Percentiles rank a stretch among this genome's conserved stretches.
These are phyloP conservation scores for Fraxinus excelsior DNA, from an alignment of 257 asterid species.

Conservation along the genomic window DNA sequence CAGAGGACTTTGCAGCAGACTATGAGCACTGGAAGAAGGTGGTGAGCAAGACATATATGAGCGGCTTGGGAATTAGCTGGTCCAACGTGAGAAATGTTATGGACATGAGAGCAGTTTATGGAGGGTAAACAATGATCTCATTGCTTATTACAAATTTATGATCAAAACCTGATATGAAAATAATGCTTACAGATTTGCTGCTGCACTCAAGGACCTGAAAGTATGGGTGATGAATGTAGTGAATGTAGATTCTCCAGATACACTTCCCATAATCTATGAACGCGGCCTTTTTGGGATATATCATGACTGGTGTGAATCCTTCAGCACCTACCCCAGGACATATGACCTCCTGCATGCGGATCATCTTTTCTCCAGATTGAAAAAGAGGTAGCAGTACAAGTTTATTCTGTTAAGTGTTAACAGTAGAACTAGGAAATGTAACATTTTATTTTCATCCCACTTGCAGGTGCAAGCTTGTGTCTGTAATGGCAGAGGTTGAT, in stretches of 20 bases:
- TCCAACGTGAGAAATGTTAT: constrained; percentile 69
- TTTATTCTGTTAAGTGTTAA: not conserved
- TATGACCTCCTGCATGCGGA: constrained; percentile 88
- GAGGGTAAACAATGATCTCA: constrained; percentile 59
- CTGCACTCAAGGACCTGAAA: constrained; percentile 74
- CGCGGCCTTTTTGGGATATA: constrained; percentile 83
- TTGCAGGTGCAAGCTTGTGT: constrained; percentile 67
- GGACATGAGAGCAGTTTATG: constrained; percentile 95
- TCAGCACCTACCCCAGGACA: constrained; percentile 85
- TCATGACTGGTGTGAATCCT: constrained; percentile 95
- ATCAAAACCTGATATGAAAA: constrained; percentile 15
- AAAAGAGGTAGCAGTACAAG: constrained; percentile 49
- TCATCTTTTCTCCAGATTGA: constrained; percentile 73
- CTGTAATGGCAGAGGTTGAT: constrained; percentile 73
- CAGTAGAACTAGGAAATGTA: not conserved
- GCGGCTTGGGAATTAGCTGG: constrained; percentile 77
- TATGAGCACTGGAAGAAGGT: constrained; percentile 67
- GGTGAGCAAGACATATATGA: constrained; percentile 57
- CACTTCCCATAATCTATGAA: constrained; percentile 84
- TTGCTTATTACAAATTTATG: constrained; percentile 9
- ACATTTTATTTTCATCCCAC: not conserved
- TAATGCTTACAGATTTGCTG: constrained; percentile 68
- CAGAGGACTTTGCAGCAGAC: constrained; percentile 75
- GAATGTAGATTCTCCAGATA: constrained; percentile 73
- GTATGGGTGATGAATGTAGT: constrained; percentile 92